These are phyloP conservation scores for Phytophthora macrochlamydospora DNA, from an alignment of 352 stramenopile species.

Conservation along the genomic window DNA sequence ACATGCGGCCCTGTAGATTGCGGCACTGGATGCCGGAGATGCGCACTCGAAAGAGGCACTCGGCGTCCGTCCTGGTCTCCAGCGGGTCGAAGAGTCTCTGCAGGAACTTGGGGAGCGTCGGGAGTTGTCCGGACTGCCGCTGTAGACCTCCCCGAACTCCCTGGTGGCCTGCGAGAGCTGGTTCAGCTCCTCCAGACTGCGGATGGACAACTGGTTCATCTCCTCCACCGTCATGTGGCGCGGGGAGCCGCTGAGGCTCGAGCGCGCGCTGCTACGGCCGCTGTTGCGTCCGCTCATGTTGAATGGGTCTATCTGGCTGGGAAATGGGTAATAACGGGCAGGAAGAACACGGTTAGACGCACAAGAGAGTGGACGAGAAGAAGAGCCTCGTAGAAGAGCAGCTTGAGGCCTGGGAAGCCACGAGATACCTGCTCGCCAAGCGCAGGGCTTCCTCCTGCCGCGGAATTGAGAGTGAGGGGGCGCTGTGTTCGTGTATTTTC, in stretches of 20 bases:
- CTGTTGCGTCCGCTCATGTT: slow-evolving; percentile 26
- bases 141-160: slow-evolving; percentile 79
- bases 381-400: no score
- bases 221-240: slow-evolving; percentile 48
- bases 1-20: slow-evolving; percentile 79
- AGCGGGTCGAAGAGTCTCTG: slow-evolving; percentile 71
- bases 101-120: slow-evolving; percentile 67
- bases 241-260: slow-evolving; percentile 52
- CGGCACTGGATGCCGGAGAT: slow-evolving; percentile 90
- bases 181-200: slow-evolving; percentile 69
- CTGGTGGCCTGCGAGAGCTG: slow-evolving; percentile 73
- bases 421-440: no score
- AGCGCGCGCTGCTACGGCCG: slow-evolving; percentile 30
- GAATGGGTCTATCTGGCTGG: no score
- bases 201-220: slow-evolving; percentile 41
- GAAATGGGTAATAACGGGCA: no score
- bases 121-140: slow-evolving; percentile 34
- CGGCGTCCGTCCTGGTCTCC: slow-evolving; percentile 56
- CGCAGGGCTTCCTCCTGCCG: no score
- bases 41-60: slow-evolving; percentile 84
- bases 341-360: no score
- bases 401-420: no score
- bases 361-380: no score
- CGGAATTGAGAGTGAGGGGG: no score
- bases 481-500: no score